These are phyloP conservation scores for Xylaria sp. DNA, from an alignment of 2,329 filamentous ascomycete genomes.

Conservation along the genomic window DNA sequence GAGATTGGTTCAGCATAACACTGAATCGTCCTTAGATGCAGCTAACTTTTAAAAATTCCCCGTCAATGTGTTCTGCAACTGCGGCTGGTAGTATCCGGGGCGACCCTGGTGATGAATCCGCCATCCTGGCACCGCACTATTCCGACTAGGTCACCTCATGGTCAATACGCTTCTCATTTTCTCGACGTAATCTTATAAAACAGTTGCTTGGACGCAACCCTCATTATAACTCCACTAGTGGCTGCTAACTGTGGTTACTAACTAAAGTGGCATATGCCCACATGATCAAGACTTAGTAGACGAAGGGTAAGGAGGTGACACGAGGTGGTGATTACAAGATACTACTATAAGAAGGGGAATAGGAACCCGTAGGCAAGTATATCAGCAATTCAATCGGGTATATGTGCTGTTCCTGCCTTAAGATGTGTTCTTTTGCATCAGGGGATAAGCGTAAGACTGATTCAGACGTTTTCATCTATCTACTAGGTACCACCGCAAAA, in stretches of 20 bases:
- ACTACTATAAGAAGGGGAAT: background rate
- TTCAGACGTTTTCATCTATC: background rate
- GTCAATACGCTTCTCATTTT: background rate
- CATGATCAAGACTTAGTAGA: background rate
- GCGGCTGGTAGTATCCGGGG: conserved; percentile 3
- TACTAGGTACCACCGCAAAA: background rate
- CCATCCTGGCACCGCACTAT: background rate
- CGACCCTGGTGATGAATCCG: background rate
- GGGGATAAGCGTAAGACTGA: background rate
- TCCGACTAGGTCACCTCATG: background rate
- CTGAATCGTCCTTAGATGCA: background rate
- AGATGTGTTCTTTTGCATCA: background rate
- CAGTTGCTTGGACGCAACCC: no score
- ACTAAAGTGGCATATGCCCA: background rate
- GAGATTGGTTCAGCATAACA: background rate
- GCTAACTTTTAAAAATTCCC: background rate
- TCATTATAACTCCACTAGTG: background rate
- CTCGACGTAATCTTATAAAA: background rate
- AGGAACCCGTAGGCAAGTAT: background rate
- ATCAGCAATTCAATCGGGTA: background rate
- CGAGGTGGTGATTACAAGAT: background rate
- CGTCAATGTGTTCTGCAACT: background rate
- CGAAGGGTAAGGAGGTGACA: background rate
- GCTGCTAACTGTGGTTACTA: no score
- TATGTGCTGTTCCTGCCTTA: background rate